A percentile compares a stretch with the other conserved stretches of the same genome.
These are phyloP conservation scores for Coemansia sp. DNA, from an alignment of 192 early-diverging fungal genomes.

Conservation along the genomic window DNA sequence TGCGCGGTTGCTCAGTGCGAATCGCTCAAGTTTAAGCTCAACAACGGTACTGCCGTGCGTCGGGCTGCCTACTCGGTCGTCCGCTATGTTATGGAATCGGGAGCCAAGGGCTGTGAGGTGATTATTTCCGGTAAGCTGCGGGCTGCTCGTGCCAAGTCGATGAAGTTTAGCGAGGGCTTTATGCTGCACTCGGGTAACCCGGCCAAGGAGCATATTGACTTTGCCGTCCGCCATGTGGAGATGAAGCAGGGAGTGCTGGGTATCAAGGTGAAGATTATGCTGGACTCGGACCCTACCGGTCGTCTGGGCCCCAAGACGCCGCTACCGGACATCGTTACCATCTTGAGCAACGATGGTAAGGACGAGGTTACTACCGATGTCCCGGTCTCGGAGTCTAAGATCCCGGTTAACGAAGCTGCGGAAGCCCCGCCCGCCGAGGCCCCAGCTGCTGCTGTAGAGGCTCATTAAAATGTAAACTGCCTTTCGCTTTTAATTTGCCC, in stretches of 20 bases:
- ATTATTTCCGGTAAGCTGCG: conserved; percentile 99
- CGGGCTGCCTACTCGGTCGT: conserved; percentile 98
- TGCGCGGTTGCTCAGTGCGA: conserved; percentile 98
- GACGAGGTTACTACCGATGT: conserved; percentile 68
- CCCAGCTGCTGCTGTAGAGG: conserved; percentile 37
- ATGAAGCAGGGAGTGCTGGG: conserved; percentile 98
- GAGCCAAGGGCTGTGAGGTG: conserved; percentile 99
- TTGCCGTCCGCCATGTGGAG: conserved; percentile 94
- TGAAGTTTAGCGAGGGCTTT: conserved; percentile 99
- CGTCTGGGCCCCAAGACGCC: conserved; percentile 91
- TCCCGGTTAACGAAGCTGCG: conserved; percentile 25
- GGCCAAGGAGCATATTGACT: conserved; percentile 92
- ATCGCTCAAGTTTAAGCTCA: conserved; percentile 96
- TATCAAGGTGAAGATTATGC: conserved; percentile 99
- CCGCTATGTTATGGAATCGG: conserved; percentile 98
- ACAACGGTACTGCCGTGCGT: conserved; percentile 94
- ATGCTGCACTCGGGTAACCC: conserved; percentile 99
- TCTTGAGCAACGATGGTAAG: conserved; percentile 81
- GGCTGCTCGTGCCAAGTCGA: conserved; percentile 99
- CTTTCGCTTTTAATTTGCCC: conserved; percentile 1
- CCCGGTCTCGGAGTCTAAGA: conserved; percentile 64
- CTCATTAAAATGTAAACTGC: conserved; percentile 41
- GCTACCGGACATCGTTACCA: conserved; percentile 94
- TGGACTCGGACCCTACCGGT: conserved; percentile 89
- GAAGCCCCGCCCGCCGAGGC: conserved; percentile 29